phyloP scores from a whole-genome alignment of 2,329 filamentous ascomycete genomes.

The Dothideomycetes sp. region DNA sequence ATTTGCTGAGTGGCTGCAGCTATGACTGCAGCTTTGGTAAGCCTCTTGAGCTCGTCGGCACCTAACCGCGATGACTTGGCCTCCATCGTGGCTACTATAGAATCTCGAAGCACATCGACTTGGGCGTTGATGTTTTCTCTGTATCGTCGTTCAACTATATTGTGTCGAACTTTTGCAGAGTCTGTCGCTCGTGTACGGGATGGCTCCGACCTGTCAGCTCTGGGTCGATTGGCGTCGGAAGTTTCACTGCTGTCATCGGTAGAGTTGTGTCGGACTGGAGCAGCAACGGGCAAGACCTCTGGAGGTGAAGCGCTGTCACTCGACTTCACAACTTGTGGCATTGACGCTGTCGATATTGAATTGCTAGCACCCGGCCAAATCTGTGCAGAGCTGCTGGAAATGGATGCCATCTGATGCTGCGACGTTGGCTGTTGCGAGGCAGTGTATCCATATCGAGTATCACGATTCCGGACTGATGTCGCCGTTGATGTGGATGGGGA shows the following conservation, averaged over 20 bases:
- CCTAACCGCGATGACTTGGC: constrained; percentile 17
- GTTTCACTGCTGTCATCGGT: constrained; percentile 2
- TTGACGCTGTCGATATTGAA: too few species aligned
- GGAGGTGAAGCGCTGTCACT: too few species aligned
- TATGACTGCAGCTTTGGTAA: constrained; percentile 34
- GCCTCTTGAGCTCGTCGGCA: constrained; percentile 22
- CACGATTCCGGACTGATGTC: too few species aligned
- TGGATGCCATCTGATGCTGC: too few species aligned
- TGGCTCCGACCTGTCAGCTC: neutral
- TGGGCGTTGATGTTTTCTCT: constrained; percentile 36
- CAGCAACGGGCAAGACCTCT: neutral
- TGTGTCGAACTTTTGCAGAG: constrained; percentile 19
- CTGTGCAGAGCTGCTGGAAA: too few species aligned
- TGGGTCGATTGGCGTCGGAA: neutral
- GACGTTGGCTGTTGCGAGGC: too few species aligned
- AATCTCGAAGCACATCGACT: constrained; percentile 28
- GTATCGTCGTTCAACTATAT: constrained; percentile 36
- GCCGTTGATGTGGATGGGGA: too few species aligned
- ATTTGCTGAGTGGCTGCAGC: constrained; percentile 35
- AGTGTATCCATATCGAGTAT: too few species aligned
- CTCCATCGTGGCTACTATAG: constrained; percentile 16
- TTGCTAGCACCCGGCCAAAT: too few species aligned
- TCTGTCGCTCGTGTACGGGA: constrained; percentile 5
- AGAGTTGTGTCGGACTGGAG: constrained; percentile 5
- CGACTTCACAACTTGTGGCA: too few species aligned